Evolutionary conservation across 495 filamentous ascomycete genomes (phyloP), one percentile per base, ranked within the genome.

Genomic region (Xeromyces bisporus): DNA sequence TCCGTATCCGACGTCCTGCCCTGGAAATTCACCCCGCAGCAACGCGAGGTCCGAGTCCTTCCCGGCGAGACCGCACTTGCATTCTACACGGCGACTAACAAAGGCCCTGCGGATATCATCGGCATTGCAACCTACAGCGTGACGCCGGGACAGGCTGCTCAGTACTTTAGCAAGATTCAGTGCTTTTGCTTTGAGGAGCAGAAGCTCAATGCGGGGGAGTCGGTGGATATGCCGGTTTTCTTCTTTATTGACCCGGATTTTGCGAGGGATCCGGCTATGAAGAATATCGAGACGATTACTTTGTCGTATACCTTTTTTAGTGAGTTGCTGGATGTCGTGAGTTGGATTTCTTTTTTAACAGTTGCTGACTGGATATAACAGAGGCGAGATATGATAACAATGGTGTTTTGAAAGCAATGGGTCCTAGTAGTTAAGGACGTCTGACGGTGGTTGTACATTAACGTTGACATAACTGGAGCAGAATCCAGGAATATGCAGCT

Each of bases 161-260:
- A 82, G 3, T 99, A 99, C 48, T 99, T 99, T 53, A 84, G 77
- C 67, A 99, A 99, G 67, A 99, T 99, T 31, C 91, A 99, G 57
- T 99, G 91, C 44, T 99, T 99, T 56, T 99, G 91, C 51, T 99
- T 99, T 48, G 91, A 99, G 64, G 85, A 83, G 55, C 77, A 97
- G 67, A 71, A 91, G 40, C 57, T 97, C 31, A 87, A 85, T 51
- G 87, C 85, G 14, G 84, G 87, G 15, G 91, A 99, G 62, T 84
- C 84, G 21, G 91, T 99, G 31, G 91, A 99, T 60, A 99, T 99
- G 91, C 91, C 91, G 2, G 91, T 99, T 4, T 96, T 99, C 61
- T 99, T 99, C 50, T 99, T 93, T 54, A 79, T 99, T 44, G 91
- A 99, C 49, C 91, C 91, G 4, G 91, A 94, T 41, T 80, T 96